phyloP scores from a whole-genome alignment of 306 rosid species.

The Quercus robur region DNA sequence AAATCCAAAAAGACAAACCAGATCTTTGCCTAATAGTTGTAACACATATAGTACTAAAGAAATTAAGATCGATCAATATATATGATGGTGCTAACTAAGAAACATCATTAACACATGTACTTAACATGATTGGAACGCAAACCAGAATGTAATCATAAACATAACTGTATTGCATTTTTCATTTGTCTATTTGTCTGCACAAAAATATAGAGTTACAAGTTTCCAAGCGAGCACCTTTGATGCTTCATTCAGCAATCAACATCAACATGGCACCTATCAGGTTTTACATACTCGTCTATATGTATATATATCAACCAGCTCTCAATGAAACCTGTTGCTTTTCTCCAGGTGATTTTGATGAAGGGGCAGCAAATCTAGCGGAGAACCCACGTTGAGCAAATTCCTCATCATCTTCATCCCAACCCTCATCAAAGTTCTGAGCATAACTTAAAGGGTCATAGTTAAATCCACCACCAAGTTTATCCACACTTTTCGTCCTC shows the following conservation, averaged over 20 bases:
- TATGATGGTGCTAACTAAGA: not conserved
- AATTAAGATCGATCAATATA: not conserved
- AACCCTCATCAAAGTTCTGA: constrained; percentile 73
- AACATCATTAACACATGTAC: not conserved
- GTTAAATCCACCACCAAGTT: constrained; percentile 38
- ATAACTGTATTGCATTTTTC: not conserved
- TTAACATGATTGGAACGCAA: not conserved
- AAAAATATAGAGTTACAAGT: not conserved
- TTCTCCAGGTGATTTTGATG: constrained; percentile 29
- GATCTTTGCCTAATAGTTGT: not conserved
- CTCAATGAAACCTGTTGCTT: constrained; percentile 21
- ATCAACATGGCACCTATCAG: not conserved
- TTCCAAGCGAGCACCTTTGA: not conserved
- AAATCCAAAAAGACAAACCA: not conserved
- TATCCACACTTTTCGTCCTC: constrained; percentile 8
- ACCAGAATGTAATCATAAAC: not conserved
- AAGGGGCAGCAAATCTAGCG: constrained; percentile 57
- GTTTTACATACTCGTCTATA: not conserved
- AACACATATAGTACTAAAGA: not conserved
- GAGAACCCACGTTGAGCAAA: constrained; percentile 44
- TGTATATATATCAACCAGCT: not conserved
- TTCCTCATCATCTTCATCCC: constrained; percentile 33
- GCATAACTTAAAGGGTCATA: constrained; percentile 79
- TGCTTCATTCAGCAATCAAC: not conserved
- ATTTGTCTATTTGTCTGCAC: not conserved